A percentile compares a stretch with the other conserved stretches of the same genome.
These are phyloP conservation scores for Rubia peregrina DNA, from an alignment of 305 asterid species.

Conservation along the genomic window DNA sequence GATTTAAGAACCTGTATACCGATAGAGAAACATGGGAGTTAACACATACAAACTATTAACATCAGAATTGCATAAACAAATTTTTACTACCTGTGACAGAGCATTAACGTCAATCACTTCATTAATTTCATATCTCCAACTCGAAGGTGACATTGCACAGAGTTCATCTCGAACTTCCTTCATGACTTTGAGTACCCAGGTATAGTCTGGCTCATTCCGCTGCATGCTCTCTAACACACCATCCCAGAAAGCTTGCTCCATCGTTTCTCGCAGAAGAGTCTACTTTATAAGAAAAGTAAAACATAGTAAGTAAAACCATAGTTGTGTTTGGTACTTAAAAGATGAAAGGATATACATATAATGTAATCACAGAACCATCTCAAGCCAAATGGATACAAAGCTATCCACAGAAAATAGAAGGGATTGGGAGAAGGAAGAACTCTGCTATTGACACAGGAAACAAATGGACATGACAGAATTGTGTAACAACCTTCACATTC, in stretches of 20 bases:
- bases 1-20: slow-evolving; percentile 48
- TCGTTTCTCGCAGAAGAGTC: slow-evolving; percentile 49
- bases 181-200: slow-evolving; percentile 60
- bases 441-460: background rate
- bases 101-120: slow-evolving; percentile 58
- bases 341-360: background rate
- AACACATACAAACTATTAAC: background rate
- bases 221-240: slow-evolving; percentile 58
- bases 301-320: background rate
- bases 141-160: slow-evolving; percentile 62
- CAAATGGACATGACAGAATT: background rate
- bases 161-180: slow-evolving; percentile 74
- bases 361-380: background rate
- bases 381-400: background rate
- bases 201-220: slow-evolving; percentile 53
- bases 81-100: slow-evolving; percentile 51
- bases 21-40: background rate
- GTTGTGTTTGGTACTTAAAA: background rate
- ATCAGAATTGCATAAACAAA: background rate
- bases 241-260: slow-evolving; percentile 94
- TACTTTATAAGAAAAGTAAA: slow-evolving; percentile 18
- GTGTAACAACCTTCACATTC: slow-evolving; percentile 41
- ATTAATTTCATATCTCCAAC: slow-evolving; percentile 65
- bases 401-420: background rate
- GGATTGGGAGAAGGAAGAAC: background rate